Evolutionary conservation across 148 eudicot genomes (phyloP), one percentile per base, ranked within the genome.

Genomic region (Arbutus unedo): DNA sequence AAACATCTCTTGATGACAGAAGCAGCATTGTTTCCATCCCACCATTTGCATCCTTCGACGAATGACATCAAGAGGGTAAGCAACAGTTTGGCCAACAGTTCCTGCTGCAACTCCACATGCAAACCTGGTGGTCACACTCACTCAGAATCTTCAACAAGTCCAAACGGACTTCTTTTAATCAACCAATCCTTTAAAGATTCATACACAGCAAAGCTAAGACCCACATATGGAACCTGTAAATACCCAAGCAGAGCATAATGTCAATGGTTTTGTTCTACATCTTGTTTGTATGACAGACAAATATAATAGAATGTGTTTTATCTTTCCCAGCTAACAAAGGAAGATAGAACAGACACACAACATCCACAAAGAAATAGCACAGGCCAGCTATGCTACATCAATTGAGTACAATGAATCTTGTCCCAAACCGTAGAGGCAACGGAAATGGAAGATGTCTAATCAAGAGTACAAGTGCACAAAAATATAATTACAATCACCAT

Each of bases 1-100:
- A n/a, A n/a, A n/a, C 97, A 79, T 92, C 97, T 77, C 98, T 97
- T 38, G 73, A 93, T 86, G 43, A 93, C 85, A 38, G 96, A 90
- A 0, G 95, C 87, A 82, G 98, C 98, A 79, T 91, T 83, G 82
- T 84, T n/a, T 93, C 98, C 98, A 95, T 45, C 98, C 98, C 70
- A 90, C 96, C 98, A 95, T 95, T 86, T 95, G 98, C 98, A 95
- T 95, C 81, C 98, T 93, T 77, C 98, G 85, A 57, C 98, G 96
- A 60, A 95, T 84, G 64, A 95, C 98, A 85, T 95, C 98, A 44
- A 95, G 92, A 56, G 98, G 98, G 87, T 95, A 95, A 76, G 98
- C 98, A 82, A 95, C 94, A 73, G 98, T 95, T 84, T 92, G 98
- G 53, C 98, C 98, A 66, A 91, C 87, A 48, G 98, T 93, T 64